A percentile compares a stretch with the other conserved stretches of the same genome.
Evolutionary conservation across 2,329 filamentous ascomycete genomes (phyloP).

Genomic region (Cordyceps cateniannulata): DNA sequence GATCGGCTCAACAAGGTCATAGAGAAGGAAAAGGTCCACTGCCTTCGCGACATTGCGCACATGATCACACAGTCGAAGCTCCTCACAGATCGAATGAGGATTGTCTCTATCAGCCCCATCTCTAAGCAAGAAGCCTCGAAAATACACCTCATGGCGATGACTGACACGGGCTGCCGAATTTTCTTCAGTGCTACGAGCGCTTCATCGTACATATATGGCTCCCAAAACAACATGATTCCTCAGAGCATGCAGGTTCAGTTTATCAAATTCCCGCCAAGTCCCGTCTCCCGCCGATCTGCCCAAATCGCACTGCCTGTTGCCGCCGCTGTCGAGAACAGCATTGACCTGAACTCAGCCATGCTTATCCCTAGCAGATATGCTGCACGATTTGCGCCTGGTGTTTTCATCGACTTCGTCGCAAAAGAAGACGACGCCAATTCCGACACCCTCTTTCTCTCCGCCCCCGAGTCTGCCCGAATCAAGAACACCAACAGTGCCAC

Average conservation of each 20-base stretch:
- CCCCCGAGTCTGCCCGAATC: slow-evolving; percentile 85
- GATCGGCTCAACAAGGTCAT: slow-evolving; percentile 58
- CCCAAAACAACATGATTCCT: slow-evolving; percentile 59
- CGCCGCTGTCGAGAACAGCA: slow-evolving; percentile 28
- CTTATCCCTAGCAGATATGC: slow-evolving; percentile 46
- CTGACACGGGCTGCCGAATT: slow-evolving; percentile 81
- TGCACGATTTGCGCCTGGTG: slow-evolving; percentile 72
- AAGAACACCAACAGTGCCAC: slow-evolving; percentile 48
- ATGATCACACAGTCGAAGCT: slow-evolving; percentile 71
- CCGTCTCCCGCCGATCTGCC: slow-evolving; percentile 22
- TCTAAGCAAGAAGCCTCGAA: slow-evolving; percentile 71
- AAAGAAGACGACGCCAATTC: slow-evolving; percentile 51
- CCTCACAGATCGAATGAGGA: slow-evolving; percentile 61
- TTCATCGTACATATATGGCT: slow-evolving; percentile 56
- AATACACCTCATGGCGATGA: slow-evolving; percentile 84
- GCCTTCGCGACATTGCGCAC: slow-evolving; percentile 71
- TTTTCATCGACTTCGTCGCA: slow-evolving; percentile 78
- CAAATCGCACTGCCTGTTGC: slow-evolving; percentile 19
- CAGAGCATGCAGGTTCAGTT: slow-evolving; percentile 98
- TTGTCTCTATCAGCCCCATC: slow-evolving; percentile 83
- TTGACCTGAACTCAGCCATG: slow-evolving; percentile 43
- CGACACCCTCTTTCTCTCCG: slow-evolving; percentile 74
- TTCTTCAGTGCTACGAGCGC: slow-evolving; percentile 87
- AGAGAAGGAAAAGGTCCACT: slow-evolving; percentile 56
- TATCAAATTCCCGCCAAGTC: slow-evolving; percentile 79